Evolutionary conservation across 352 stramenopile genomes (phyloP).

Genomic region (Globisporangium nunn): DNA sequence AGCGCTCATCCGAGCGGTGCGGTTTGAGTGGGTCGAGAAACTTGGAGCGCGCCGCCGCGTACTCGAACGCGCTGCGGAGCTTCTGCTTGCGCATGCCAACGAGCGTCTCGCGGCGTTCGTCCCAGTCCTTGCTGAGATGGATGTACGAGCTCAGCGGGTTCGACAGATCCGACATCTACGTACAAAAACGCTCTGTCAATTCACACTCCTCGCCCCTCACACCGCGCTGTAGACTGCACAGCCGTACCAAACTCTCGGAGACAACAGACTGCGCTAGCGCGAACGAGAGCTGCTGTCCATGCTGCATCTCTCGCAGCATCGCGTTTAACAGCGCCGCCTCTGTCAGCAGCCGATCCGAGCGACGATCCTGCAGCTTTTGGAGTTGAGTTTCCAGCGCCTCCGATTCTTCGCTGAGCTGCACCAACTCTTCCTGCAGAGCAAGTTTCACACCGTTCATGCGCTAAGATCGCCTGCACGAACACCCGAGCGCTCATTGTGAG

Average conservation of each 20-base stretch:
- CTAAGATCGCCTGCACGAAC: neutral
- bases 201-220: neutral
- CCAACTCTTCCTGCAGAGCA: neutral
- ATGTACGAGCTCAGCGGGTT: conserved; percentile 32
- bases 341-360: conserved; percentile 7
- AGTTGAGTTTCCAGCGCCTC: neutral
- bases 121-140: conserved; percentile 25
- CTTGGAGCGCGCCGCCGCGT: neutral
- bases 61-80: conserved; percentile 3
- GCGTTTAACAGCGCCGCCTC: neutral
- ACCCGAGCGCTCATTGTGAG: neutral
- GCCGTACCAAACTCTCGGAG: conserved; percentile 18
- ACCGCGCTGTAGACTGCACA: neutral
- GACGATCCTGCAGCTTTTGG: neutral
- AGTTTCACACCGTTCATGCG: neutral
- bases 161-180: neutral
- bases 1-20: conserved; percentile 21
- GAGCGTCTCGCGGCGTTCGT: conserved; percentile 1
- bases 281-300: conserved; percentile 23
- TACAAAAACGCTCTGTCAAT: neutral
- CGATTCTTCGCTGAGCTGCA: neutral
- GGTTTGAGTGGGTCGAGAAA: conserved; percentile 17
- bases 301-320: conserved; percentile 22
- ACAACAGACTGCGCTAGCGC: conserved; percentile 23
- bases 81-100: conserved; percentile 1